Base-by-base conservation (phyloP, 768 basidiomycete genomes). In the Leccinum disarticulatum region DNA sequence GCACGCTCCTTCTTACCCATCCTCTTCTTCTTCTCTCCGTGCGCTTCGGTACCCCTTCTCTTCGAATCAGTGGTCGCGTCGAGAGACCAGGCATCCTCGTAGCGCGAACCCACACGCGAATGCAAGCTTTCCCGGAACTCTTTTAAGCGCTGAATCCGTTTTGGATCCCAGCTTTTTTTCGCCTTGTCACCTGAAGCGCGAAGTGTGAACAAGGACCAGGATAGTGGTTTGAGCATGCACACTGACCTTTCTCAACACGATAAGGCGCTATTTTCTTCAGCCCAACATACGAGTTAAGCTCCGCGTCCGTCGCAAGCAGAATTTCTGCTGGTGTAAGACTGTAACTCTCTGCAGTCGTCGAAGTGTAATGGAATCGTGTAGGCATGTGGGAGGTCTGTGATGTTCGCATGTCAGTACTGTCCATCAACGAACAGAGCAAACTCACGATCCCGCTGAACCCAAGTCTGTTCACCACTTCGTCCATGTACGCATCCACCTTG, bases 401-500 rank as follows among this genome's bases (percentile, higher is more conserved):
- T 54, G 9, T 35, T 60, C n/a, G 41, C 15, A 31, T 51, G 46
- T 59, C 11, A 64, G 52, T n/a, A 28, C 22, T 49, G 14, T n/a
- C 9, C 14, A 6, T 10, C 49, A 41, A n/a, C 31, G 52, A 41
- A 6, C 46, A 6, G 48, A 25, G 31, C 4, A 48, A 30, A 79
- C 87, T 67, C 61, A 95, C 95, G 79, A 98, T 84, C 67, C 96
- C 95, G 73, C 98, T 98, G 77, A 98, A 96, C 61, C 98, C 96
- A 17, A 98, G 80, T 33, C 49, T 60, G 36, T 81, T 87, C 70
- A 95, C 89, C 46, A 98, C 79, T 72, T 94, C 91, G 61, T 94
- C 90, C 90, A 98, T 90, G 67, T 95, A 93, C 68, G 92, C 81
- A 56, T 95, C 86, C 59, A 95, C 73, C 67, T 88, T 88, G 54